These are phyloP conservation scores for Fusarium tjaetaba DNA, from an alignment of 2,329 filamentous ascomycete genomes.

Conservation along the genomic window DNA sequence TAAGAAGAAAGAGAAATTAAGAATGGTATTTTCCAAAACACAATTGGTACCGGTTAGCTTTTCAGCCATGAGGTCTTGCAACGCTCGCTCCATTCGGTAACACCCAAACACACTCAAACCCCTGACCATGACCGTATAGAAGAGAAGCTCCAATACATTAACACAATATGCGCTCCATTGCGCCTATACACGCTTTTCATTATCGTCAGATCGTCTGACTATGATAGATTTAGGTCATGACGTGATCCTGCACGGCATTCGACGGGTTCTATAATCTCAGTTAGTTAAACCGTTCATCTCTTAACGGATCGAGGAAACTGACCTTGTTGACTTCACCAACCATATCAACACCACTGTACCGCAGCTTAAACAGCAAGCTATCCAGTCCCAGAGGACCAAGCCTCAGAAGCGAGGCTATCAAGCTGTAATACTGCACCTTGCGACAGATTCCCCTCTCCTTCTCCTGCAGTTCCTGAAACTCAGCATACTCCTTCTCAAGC, in stretches of 20 bases:
- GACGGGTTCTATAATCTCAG: not conserved
- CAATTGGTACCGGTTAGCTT: not conserved
- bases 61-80: not conserved
- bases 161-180: not conserved
- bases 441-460: not conserved
- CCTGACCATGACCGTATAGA: not conserved
- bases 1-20: not conserved
- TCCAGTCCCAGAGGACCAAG: not conserved
- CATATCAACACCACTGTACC: not conserved
- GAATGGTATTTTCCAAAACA: not conserved
- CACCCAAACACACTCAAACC: not conserved
- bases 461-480: not conserved
- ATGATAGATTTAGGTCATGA: not conserved
- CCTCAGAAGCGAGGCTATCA: not conserved
- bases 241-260: not conserved
- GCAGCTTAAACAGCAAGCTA: not conserved
- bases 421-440: not conserved
- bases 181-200: not conserved
- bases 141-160: not conserved
- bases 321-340: not conserved
- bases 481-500: not conserved
- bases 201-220: not conserved
- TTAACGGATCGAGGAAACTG: rapidly evolving
- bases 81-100: not conserved
- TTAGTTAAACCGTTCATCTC: not conserved